A percentile compares a stretch with the other conserved stretches of the same genome.
Conservation (phyloP, 2,329 filamentous ascomycete genomes). For the Talaromyces rugulosus region DNA sequence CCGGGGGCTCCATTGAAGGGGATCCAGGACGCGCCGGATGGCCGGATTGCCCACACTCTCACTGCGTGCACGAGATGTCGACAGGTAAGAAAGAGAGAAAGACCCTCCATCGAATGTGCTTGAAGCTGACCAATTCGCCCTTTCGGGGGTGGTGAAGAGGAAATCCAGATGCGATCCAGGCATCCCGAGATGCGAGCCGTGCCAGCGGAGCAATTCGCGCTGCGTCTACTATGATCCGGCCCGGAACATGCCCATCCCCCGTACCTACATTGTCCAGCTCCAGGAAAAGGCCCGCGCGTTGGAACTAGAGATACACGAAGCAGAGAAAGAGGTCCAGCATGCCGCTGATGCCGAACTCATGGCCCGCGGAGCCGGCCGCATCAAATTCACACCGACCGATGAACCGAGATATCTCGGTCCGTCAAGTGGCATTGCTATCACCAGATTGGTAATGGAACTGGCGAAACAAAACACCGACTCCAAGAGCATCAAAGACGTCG, state of each 20-base stretch:
- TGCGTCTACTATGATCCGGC: constrained; percentile 95
- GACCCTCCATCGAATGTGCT: background rate
- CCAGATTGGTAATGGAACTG: constrained; percentile 89
- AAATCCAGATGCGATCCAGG: constrained; percentile 96
- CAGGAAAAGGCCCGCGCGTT: constrained; percentile 80
- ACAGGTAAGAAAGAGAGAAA: constrained; percentile 34
- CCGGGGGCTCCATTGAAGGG: constrained; percentile 22
- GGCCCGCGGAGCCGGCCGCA: constrained; percentile 78
- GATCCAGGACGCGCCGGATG: constrained; percentile 29
- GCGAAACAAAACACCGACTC: constrained; percentile 90
- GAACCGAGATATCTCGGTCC: constrained; percentile 89
- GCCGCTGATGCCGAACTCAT: constrained; percentile 74
- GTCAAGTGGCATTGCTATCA: constrained; percentile 93
- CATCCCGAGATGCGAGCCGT: constrained; percentile 85
- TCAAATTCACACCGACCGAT: constrained; percentile 78
- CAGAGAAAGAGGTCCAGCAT: constrained; percentile 71
- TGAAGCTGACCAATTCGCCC: constrained; percentile 4
- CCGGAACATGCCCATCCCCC: constrained; percentile 78
- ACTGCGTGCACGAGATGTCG: constrained; percentile 48
- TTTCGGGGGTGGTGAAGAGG: constrained; percentile 54
- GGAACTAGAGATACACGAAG: constrained; percentile 73
- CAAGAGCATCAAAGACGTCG: constrained; percentile 85
- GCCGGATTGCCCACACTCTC: constrained; percentile 44
- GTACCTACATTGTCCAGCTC: constrained; percentile 87
- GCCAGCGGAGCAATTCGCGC: constrained; percentile 81